phyloP scores from a whole-genome alignment of 2,329 filamentous ascomycete species.

The Amesomyces nigricolor region DNA sequence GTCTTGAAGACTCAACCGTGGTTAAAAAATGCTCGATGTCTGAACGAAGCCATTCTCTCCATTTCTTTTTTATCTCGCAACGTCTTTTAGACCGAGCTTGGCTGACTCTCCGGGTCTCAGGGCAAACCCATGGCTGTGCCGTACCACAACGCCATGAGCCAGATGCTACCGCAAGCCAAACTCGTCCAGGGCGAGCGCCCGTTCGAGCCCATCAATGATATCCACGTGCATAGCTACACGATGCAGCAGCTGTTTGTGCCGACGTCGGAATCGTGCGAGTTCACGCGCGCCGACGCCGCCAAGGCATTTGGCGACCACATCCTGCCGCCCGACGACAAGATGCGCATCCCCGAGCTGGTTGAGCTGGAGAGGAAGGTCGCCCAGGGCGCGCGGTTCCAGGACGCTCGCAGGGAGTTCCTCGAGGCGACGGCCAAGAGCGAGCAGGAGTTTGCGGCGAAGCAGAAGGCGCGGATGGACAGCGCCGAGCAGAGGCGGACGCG shows the following conservation, averaged over 20 bases:
- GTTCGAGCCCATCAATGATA: slow-evolving; percentile 59
- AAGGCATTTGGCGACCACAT: slow-evolving; percentile 57
- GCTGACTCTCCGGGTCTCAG: slow-evolving; percentile 39
- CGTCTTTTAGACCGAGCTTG: not conserved
- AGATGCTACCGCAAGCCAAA: slow-evolving; percentile 71
- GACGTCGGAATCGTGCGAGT: slow-evolving; percentile 56
- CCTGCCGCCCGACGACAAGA: slow-evolving; percentile 54
- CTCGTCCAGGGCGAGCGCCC: slow-evolving; percentile 45
- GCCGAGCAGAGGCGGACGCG: slow-evolving; percentile 39
- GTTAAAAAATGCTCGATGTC: slow-evolving; percentile 76
- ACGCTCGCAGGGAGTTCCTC: slow-evolving; percentile 39
- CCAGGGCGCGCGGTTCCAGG: slow-evolving; percentile 32
- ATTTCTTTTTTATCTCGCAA: slow-evolving; percentile 11
- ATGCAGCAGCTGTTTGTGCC: slow-evolving; percentile 61
- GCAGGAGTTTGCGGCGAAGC: slow-evolving; percentile 34
- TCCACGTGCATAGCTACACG: slow-evolving; percentile 56
- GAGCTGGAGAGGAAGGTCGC: slow-evolving; percentile 46
- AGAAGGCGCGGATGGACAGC: slow-evolving; percentile 31
- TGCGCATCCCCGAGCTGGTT: slow-evolving; percentile 59
- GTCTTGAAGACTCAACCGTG: slow-evolving; percentile 96
- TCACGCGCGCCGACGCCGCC: slow-evolving; percentile 61
- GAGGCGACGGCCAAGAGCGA: slow-evolving; percentile 38
- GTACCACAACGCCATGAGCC: slow-evolving; percentile 69
- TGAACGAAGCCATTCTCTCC: slow-evolving; percentile 41
- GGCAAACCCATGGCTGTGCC: slow-evolving; percentile 69